These are phyloP conservation scores for Rhynchospora tenuis DNA, from an alignment of 176 grass and related monocot species.

Conservation along the genomic window DNA sequence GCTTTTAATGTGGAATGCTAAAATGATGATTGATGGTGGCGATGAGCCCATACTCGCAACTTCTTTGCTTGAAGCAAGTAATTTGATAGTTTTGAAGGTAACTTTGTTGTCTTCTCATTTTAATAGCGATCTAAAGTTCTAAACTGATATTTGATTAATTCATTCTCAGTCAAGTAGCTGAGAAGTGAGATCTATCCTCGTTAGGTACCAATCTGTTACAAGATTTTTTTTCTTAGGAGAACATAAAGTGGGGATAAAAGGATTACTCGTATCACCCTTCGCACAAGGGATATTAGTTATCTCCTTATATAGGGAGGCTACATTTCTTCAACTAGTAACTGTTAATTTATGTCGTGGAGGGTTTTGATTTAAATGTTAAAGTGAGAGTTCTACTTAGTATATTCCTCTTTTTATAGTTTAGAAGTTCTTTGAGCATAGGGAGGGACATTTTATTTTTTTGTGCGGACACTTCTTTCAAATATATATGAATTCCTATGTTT, in stretches of 20 bases:
- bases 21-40: slow-evolving; percentile 87
- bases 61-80: slow-evolving; percentile 95
- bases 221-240: background rate
- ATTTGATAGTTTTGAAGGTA: slow-evolving; percentile 99
- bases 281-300: background rate
- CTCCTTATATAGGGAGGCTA: background rate
- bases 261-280: background rate
- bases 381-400: background rate
- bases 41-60: slow-evolving; percentile 79
- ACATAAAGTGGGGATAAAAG: background rate
- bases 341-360: background rate
- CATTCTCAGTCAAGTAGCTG: background rate
- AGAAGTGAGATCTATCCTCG: background rate
- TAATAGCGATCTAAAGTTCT: background rate
- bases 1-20: slow-evolving; percentile 99
- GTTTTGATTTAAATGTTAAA: background rate
- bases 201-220: background rate
- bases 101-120: background rate
- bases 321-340: slow-evolving; percentile 1
- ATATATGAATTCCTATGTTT: background rate
- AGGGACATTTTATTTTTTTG: background rate
- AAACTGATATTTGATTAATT: background rate
- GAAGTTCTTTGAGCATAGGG: background rate
- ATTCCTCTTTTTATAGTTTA: background rate
- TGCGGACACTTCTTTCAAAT: slow-evolving; percentile 5